Percentiles rank a stretch among this genome's conserved stretches.
Conservation (phyloP, 371 early-diverging fungal genomes). For the Lichtheimia corymbifera region DNA sequence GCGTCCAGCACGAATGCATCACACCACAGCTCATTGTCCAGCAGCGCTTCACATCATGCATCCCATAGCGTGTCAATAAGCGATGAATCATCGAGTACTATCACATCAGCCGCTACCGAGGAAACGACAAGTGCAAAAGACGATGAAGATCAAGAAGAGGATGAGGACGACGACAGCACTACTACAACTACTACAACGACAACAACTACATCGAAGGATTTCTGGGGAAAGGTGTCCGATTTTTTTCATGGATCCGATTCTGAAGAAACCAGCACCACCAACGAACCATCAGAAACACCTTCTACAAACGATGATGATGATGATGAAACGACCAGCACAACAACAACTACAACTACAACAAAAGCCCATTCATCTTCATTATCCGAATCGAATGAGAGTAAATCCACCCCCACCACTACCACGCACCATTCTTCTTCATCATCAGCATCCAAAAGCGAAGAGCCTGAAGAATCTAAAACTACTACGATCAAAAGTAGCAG, state of each 20-base stretch:
- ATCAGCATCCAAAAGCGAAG: background rate
- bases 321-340: too few species aligned
- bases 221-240: slow-evolving; percentile 13
- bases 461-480: background rate
- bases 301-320: background rate
- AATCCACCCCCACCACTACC: slow-evolving; percentile 1
- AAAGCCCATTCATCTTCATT: background rate
- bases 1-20: slow-evolving; percentile 1
- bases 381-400: too few species aligned
- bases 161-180: background rate
- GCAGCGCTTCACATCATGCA: background rate
- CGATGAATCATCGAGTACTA: background rate
- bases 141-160: background rate
- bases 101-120: slow-evolving; percentile 5
- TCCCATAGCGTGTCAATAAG: too few species aligned
- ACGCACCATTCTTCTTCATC: background rate
- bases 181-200: background rate
- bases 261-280: slow-evolving; percentile 8
- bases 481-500: slow-evolving; percentile 5
- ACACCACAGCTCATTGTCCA: slow-evolving; percentile 5
- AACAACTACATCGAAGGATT: slow-evolving; percentile 9
- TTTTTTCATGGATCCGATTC: slow-evolving; percentile 5
- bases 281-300: background rate
- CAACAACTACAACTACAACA: background rate
- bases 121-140: slow-evolving; percentile 1